Base-by-base conservation (phyloP, 2,329 filamentous ascomycete genomes). In the Fusarium torulosum region DNA sequence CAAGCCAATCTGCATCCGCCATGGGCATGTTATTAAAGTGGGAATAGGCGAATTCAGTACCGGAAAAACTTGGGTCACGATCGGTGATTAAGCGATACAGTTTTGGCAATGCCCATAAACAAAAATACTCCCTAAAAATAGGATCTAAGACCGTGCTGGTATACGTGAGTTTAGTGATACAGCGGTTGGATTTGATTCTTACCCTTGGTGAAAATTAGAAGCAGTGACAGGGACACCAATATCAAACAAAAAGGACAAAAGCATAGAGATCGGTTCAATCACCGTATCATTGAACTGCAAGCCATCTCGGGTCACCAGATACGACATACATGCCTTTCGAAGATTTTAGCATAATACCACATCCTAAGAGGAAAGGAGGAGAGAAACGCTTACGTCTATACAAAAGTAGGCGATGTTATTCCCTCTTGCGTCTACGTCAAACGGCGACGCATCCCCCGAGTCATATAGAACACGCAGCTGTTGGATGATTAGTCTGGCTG, bases 41-140 rank as follows among this genome's bases (percentile, higher is more conserved):
- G 9, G 25, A 25, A 25, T 25, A 3, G 25, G 25, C 25, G 25
- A 25, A 9, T 10, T 31, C 11, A 4, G 13, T 6, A 4, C 4
- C 2, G 43, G 1, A 20, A 17, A 38, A 49, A 6, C 9, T 6
- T 20, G 33, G 17, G 11, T 29, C 37, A 9, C 15, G n/a, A 6
- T 7, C 13, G 4, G 13, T 31, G 13, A 33, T 10, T 4, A 51
- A 31, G 6, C 5, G 15, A 21, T 40, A 42, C 6, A 40, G n/a
- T 4, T 1, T 2, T 6, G 45, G 45, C 4, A 49, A 17, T 21
- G 13, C 25, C 20, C 9, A 9, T 38, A 38, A 4, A 2, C 0
- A 3, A 0, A 3, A 4, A 17, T 3, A 4, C 3, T 5, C 17
- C 7, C 1, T 2, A 7, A 3, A 13, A 5, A 14, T 2, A 10